Evolutionary conservation across 345 rosid species (phyloP).

Genomic region (Eucalyptus polybractea): DNA sequence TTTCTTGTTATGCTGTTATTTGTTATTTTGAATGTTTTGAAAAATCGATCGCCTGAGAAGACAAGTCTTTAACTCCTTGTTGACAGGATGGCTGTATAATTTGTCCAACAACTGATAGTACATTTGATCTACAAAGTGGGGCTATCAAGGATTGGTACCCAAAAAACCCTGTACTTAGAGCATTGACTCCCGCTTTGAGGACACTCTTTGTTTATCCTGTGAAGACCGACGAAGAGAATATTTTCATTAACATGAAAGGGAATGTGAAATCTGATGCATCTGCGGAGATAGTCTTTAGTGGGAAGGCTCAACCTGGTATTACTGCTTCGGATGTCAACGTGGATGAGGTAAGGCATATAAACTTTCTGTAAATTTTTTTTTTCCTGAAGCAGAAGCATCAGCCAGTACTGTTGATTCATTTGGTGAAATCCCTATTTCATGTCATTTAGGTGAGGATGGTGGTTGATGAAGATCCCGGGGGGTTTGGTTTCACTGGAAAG

Average conservation of each 20-base stretch:
- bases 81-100: conserved; percentile 84
- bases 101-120: conserved; percentile 88
- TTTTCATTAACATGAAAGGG: conserved; percentile 53
- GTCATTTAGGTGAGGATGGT: conserved; percentile 77
- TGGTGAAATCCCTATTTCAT: neutral
- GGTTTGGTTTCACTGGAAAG: conserved; percentile 73
- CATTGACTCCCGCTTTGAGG: conserved; percentile 71
- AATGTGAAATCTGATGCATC: conserved; percentile 39
- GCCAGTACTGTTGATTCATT: neutral
- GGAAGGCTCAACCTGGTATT: conserved; percentile 84
- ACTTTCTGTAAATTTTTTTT: neutral
- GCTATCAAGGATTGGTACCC: conserved; percentile 88
- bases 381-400: neutral
- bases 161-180: conserved; percentile 79
- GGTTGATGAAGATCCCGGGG: conserved; percentile 54
- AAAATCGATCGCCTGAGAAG: neutral
- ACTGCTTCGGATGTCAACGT: conserved; percentile 82
- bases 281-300: conserved; percentile 84
- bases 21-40: neutral
- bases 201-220: conserved; percentile 55
- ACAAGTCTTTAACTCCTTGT: neutral
- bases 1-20: neutral
- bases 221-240: conserved; percentile 69
- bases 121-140: conserved; percentile 70
- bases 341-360: conserved; percentile 49